phyloP scores from a whole-genome alignment of 768 basidiomycete species.

The Kwoniella dendrophila region DNA sequence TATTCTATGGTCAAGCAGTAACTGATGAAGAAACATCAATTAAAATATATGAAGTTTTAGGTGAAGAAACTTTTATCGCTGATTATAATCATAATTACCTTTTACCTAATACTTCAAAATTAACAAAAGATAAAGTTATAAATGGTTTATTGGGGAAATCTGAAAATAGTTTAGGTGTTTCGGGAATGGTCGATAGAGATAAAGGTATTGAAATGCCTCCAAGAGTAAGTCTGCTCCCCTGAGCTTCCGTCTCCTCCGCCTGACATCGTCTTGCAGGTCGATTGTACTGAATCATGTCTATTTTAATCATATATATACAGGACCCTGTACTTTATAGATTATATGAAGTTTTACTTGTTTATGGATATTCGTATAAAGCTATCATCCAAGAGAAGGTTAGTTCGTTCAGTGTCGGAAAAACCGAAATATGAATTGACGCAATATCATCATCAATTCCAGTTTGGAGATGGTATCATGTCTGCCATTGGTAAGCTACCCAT shows the following conservation, averaged over 20 bases:
- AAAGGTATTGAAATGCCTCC: conserved; percentile 47
- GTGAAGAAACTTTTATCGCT: not conserved
- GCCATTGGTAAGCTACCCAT: conserved; percentile 37
- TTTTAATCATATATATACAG: conserved; percentile 14
- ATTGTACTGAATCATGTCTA: not conserved
- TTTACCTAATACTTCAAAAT: not conserved
- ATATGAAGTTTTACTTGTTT: conserved; percentile 52
- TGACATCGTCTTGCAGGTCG: not conserved
- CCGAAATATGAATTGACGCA: not conserved
- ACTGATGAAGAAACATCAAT: conserved; percentile 33
- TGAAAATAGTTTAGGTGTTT: conserved; percentile 27
- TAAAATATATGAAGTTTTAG: conserved; percentile 25
- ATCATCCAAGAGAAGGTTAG: conserved; percentile 50
- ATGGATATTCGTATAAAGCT: conserved; percentile 52
- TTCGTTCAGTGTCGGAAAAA: not conserved
- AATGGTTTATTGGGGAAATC: conserved; percentile 27
- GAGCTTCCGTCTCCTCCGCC: not conserved
- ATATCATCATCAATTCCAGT: conserved; percentile 25
- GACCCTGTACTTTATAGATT: conserved; percentile 52
- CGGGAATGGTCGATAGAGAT: conserved; percentile 41
- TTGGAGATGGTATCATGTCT: conserved; percentile 55
- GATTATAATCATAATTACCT: conserved; percentile 14
- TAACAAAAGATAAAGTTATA: conserved; percentile 16
- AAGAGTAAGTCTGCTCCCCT: conserved; percentile 38
- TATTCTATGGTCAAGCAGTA: conserved; percentile 50